Base-by-base conservation (phyloP, 2,329 filamentous ascomycete species). In the Colletotrichum gigasporum region DNA sequence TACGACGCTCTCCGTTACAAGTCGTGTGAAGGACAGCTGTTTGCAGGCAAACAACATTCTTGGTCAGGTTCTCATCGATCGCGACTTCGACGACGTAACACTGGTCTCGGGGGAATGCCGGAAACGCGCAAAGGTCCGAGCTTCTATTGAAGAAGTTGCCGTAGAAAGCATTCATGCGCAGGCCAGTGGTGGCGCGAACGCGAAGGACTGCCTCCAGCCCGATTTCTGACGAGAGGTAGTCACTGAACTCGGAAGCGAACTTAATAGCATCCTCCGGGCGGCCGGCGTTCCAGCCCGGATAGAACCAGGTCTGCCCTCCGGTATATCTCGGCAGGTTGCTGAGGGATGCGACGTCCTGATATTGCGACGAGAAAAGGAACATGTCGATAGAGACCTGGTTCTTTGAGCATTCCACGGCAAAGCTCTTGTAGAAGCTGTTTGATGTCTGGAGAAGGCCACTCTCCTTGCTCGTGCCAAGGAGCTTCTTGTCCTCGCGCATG, bases 131-230 rank as follows among this genome's bases (percentile, higher is more conserved):
- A 30, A 99, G 88, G 80, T 99, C 96, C 14, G 94, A 97, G 75
- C 93, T 97, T 71, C 96, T 88, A 83, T 98, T 99, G 85, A 99
- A 99, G 80, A 99, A 99, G 82, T 99, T 99, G 70, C 96, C 96
- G 78, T 98, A 99, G 80, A 99, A 99, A 2, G 95, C 94, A 81
- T 90, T 97, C 92, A 98, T 98, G 56, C 96, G 90, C 63, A 99
- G 82, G 54, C 96, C 96, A 22, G 94, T 98, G 2, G 94, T 97
- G 16, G 96, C 96, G 69, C 96, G 91, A 37, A 99, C 96, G 75
- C 96, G 91, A 59, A 99, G 90, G 35, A 99, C 96, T 42, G 96
- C 96, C 79, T 99, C 96, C 34, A 99, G 82, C 1, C 95, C 96
- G 74, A 99, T 97, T 78, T 99, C 96, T 1, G 94, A 90, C 9